These are phyloP conservation scores for Metschnikowia noctiluminum DNA, from an alignment of 805 yeast genomes.

Conservation along the genomic window DNA sequence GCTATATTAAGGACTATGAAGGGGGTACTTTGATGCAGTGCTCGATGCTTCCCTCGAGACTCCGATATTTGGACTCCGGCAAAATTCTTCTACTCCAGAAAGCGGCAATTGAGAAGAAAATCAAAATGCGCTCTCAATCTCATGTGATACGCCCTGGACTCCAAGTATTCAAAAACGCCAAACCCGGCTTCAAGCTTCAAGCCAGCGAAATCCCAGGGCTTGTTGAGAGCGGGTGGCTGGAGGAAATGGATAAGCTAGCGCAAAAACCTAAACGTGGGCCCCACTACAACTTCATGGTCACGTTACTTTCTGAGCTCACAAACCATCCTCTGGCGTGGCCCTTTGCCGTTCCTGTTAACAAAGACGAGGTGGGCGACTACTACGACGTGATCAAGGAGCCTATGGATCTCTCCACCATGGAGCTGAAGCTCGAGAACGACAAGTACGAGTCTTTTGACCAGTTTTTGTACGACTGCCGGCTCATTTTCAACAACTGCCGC, in stretches of 20 bases:
- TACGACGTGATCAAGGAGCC: conserved; percentile 96
- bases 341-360: conserved; percentile 86
- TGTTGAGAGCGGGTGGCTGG: conserved; percentile 94
- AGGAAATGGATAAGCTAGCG: conserved; percentile 96
- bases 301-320: conserved; percentile 80
- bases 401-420: conserved; percentile 97
- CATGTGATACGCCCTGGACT: conserved; percentile 83
- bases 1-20: conserved; percentile 97
- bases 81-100: conserved; percentile 83
- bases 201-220: conserved; percentile 80
- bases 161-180: conserved; percentile 72
- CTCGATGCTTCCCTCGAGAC: conserved; percentile 78
- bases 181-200: conserved; percentile 16
- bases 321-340: conserved; percentile 99
- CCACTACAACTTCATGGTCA: conserved; percentile 91
- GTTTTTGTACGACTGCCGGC: conserved; percentile 81
- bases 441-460: conserved; percentile 88
- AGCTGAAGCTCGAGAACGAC: conserved; percentile 85
- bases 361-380: conserved; percentile 93
- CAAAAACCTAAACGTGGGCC: conserved; percentile 93
- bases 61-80: conserved; percentile 81
- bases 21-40: conserved; percentile 99
- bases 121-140: conserved; percentile 72
- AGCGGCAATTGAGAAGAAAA: conserved; percentile 86
- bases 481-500: conserved; percentile 88